These are phyloP conservation scores for Thalassiosira profunda DNA, from an alignment of 108 stramenopile species.

Conservation along the genomic window DNA sequence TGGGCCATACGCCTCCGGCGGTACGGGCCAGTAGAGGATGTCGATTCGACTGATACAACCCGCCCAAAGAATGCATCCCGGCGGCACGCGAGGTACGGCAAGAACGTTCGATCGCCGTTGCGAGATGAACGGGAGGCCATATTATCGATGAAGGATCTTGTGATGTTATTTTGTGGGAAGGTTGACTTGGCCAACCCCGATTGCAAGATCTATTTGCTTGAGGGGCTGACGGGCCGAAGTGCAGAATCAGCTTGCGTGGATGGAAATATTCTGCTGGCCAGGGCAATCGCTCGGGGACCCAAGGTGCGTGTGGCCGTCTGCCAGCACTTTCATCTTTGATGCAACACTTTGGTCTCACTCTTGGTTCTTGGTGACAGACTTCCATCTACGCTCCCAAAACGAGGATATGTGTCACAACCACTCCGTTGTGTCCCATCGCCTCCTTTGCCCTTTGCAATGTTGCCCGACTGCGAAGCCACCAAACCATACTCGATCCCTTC, in stretches of 20 bases:
- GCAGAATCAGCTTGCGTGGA: background rate
- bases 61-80: background rate
- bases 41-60: background rate
- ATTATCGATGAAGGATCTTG: conserved; percentile 53
- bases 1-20: conserved; percentile 85
- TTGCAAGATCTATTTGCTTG: conserved; percentile 78
- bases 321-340: too few species aligned
- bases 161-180: conserved; percentile 61
- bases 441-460: conserved; percentile 83
- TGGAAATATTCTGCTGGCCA: conserved; percentile 50
- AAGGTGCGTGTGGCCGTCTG: too few species aligned
- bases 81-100: conserved; percentile 60
- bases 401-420: conserved; percentile 87
- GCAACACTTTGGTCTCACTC: too few species aligned
- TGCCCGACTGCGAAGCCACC: conserved; percentile 40
- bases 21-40: conserved; percentile 42
- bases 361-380: too few species aligned
- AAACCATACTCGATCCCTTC: conserved; percentile 82
- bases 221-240: conserved; percentile 59
- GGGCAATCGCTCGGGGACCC: conserved; percentile 64
- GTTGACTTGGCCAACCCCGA: conserved; percentile 77
- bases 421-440: conserved; percentile 86
- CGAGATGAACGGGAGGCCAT: conserved; percentile 65
- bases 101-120: conserved; percentile 69
- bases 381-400: conserved; percentile 79